These are phyloP conservation scores for Amanita fuliginea DNA, from an alignment of 768 basidiomycete genomes.

Conservation along the genomic window DNA sequence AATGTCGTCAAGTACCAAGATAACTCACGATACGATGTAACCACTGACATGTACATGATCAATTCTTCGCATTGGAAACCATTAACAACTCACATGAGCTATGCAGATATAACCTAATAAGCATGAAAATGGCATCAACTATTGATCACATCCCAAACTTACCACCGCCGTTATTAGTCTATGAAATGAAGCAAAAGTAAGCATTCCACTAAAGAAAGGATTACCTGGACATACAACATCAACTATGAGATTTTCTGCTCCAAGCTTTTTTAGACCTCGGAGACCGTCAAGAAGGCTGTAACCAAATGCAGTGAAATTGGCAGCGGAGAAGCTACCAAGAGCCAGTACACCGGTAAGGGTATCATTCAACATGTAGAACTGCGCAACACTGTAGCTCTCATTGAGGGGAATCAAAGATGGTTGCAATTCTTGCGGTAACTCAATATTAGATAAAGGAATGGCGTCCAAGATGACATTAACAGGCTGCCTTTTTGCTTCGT, in stretches of 20 bases:
- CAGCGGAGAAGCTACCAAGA: conserved; percentile 45
- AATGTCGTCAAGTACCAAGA: neutral
- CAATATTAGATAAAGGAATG: conserved; percentile 30
- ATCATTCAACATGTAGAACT: conserved; percentile 45
- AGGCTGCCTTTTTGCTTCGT: conserved; percentile 23
- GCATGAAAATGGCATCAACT: neutral
- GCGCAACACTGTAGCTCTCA: conserved; percentile 38
- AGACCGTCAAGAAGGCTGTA: conserved; percentile 34
- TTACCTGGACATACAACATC: conserved; percentile 35
- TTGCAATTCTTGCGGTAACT: conserved; percentile 25
- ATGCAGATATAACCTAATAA: conserved; percentile 40
- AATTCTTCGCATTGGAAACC: neutral
- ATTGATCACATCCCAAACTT: conserved; percentile 1
- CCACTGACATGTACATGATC: conserved; percentile 19
- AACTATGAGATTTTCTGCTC: conserved; percentile 43
- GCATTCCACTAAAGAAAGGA: neutral
- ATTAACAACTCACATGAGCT: conserved; percentile 34
- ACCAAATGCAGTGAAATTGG: conserved; percentile 29
- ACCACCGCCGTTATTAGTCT: conserved; percentile 43
- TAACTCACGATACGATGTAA: conserved; percentile 31
- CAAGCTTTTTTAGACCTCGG: conserved; percentile 30
- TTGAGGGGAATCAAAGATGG: conserved; percentile 27
- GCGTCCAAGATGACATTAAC: conserved; percentile 41
- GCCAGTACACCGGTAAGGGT: conserved; percentile 44
- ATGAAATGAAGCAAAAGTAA: neutral